Conservation (phyloP, 371 early-diverging fungal species). For the Lichtheimia ramosa region DNA sequence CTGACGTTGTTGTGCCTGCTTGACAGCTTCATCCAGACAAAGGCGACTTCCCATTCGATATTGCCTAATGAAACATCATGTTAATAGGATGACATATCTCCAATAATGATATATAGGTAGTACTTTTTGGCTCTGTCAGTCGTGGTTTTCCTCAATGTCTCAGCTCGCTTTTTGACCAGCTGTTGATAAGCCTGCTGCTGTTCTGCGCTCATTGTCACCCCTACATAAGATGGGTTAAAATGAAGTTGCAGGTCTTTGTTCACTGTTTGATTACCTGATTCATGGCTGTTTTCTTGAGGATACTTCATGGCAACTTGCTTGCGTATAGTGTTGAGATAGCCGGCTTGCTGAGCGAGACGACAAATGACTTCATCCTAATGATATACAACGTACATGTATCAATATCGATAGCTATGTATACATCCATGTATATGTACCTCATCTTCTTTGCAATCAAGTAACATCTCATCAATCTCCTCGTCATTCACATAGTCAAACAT, state of each 20-base stretch:
- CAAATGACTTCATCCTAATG: slow-evolving; percentile 69
- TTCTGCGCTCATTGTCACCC: slow-evolving; percentile 63
- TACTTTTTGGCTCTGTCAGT: slow-evolving; percentile 76
- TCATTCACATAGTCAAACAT: slow-evolving; percentile 74
- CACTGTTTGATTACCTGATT: slow-evolving; percentile 9
- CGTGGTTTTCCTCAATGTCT: slow-evolving; percentile 72
- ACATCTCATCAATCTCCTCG: slow-evolving; percentile 81
- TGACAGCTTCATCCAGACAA: slow-evolving; percentile 83
- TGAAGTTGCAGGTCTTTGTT: neutral
- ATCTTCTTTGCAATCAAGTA: slow-evolving; percentile 75
- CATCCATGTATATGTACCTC: slow-evolving; percentile 49
- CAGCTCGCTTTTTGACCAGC: slow-evolving; percentile 75
- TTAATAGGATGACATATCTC: too few species aligned
- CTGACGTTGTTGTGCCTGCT: slow-evolving; percentile 70
- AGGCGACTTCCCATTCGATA: slow-evolving; percentile 74
- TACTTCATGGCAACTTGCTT: slow-evolving; percentile 68
- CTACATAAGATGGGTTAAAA: neutral
- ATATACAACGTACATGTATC: neutral
- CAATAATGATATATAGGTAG: neutral
- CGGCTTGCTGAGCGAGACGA: slow-evolving; percentile 65
- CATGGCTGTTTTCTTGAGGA: slow-evolving; percentile 30
- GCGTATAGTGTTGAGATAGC: slow-evolving; percentile 69
- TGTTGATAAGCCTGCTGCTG: slow-evolving; percentile 81
- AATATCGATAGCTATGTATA: neutral
- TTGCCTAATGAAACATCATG: slow-evolving; percentile 32